Base-by-base conservation (phyloP, 805 yeast genomes). In the Teunomyces aglyptinius region DNA sequence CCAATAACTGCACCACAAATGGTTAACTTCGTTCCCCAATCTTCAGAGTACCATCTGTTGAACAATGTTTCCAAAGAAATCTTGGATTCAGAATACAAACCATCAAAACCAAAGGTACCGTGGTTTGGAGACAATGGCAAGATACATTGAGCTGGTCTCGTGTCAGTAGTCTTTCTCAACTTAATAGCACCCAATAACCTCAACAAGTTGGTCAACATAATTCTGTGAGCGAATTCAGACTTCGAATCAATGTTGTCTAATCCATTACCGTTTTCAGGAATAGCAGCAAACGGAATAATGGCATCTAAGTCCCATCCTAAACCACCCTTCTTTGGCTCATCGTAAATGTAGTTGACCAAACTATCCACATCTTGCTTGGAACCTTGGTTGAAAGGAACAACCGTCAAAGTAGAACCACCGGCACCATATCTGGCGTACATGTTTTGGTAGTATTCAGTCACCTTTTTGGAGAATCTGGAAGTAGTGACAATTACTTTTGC, bases 311-410 rank as follows among this genome's bases (percentile, higher is more conserved):
- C 99, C 98, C 98, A 92, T 48, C 95, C 96, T 58, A 92, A 81
- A 72, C 97, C 97, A 58, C 91, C 94, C 65, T 85, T 80, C 79
- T 86, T 83, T 47, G 77, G 81, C 54, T 81, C 89, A 60, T 83
- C 85, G 68, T 92, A 94, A 65, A 94, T 89, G 78, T 81, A 94
- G 48, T 83, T 78, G 49, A 91, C 78, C 54, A 94, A 81, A 43
- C 91, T 86, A 58, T 87, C 86, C 53, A 90, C 95, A 71, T 94
- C 99, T 65, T 85, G 89, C 63, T 85, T 86, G 34, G 97, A 90
- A 68, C 96, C 99, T 77, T 94, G 99, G 78, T 94, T 94, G 80
- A 94, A 94, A 56, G 99, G 99, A 58, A 94, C 99, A 55, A 94
- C 97, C 58, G 89, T 86, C 67, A 94, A 80, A 53, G 91, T 82